Evolutionary conservation across 768 basidiomycete species (phyloP).

Genomic region (Pisolithus marmoratus): DNA sequence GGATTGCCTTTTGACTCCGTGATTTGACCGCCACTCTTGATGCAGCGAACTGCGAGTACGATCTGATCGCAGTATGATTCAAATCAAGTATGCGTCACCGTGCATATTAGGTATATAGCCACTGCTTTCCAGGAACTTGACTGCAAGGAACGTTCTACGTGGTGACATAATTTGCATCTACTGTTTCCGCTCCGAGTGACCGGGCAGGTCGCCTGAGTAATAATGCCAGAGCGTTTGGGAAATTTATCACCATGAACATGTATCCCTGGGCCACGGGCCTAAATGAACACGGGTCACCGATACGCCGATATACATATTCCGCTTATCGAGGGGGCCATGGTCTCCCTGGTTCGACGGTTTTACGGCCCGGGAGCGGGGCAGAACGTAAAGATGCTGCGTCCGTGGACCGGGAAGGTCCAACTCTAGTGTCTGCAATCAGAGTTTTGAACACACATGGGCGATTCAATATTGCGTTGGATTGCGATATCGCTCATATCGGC

Average conservation of each 20-base stretch:
- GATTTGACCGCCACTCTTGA: background rate
- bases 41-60: no score
- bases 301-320: background rate
- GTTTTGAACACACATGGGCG: no score
- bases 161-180: no score
- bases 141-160: no score
- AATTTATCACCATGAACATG: background rate
- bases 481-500: no score
- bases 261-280: no score
- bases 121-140: background rate
- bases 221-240: background rate
- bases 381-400: background rate
- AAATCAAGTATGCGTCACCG: no score
- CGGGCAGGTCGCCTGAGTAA: background rate
- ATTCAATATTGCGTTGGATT: no score
- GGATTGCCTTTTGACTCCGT: constrained; percentile 1
- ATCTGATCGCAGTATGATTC: no score
- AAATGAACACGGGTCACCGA: background rate
- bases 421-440: no score
- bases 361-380: background rate
- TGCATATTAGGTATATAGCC: no score
- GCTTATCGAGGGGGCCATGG: background rate
- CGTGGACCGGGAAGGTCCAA: background rate
- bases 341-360: background rate
- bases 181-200: no score